phyloP scores from a whole-genome alignment of 345 rosid species.

The Citrus cavaleriei region DNA sequence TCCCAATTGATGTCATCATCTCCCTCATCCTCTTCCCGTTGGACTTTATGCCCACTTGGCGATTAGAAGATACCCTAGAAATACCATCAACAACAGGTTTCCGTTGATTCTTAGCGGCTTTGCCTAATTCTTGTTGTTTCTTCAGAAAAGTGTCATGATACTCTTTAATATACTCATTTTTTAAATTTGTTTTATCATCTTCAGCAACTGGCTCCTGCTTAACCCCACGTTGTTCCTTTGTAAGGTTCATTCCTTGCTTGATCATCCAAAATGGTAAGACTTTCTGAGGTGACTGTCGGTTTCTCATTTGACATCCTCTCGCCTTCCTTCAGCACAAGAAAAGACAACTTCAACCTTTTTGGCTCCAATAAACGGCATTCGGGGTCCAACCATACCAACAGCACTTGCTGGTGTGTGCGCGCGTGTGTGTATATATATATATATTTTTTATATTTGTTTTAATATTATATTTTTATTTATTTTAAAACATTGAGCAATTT shows the following conservation, averaged over 20 bases:
- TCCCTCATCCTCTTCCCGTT: conserved; percentile 42
- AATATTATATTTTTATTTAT: too few species aligned
- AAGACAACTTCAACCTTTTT: conserved; percentile 89
- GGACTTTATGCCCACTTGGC: conserved; percentile 72
- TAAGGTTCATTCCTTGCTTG: conserved; percentile 42
- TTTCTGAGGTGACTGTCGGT: conserved; percentile 44
- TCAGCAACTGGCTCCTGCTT: not conserved
- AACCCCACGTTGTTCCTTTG: too few species aligned
- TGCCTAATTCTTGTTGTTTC: conserved; percentile 55
- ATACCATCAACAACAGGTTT: conserved; percentile 30
- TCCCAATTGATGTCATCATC: too few species aligned
- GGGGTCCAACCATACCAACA: conserved; percentile 59
- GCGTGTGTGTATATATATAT: too few species aligned
- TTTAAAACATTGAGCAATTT: too few species aligned
- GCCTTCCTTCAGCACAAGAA: conserved; percentile 67
- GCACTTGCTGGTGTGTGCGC: too few species aligned
- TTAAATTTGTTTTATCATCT: conserved; percentile 47
- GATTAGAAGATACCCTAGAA: conserved; percentile 35
- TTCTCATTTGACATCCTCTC: conserved; percentile 61
- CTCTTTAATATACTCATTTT: conserved; percentile 81
- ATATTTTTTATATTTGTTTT: too few species aligned
- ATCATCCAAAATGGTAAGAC: conserved; percentile 96
- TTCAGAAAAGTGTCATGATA: conserved; percentile 59
- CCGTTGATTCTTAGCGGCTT: conserved; percentile 40
- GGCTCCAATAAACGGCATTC: conserved; percentile 82